Percentiles rank a stretch among this genome's conserved stretches.
These are phyloP conservation scores for Clonostachys rosea DNA, from an alignment of 2,329 filamentous ascomycete genomes.

Conservation along the genomic window DNA sequence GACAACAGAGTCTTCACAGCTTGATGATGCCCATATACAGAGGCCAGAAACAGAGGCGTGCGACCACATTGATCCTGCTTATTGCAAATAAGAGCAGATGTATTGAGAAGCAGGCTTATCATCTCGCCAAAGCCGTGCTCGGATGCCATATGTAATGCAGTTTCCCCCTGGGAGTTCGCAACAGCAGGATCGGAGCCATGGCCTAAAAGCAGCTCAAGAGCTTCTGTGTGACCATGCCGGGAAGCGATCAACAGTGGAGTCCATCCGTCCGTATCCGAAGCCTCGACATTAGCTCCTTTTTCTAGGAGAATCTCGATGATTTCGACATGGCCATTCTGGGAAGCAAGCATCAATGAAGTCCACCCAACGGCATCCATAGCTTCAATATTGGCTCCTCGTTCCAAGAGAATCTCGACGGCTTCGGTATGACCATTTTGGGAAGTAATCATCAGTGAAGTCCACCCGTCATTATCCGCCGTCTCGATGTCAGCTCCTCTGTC, in stretches of 20 bases:
- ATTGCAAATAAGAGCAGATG: too few relatives aligned
- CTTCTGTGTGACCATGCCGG: too few relatives aligned
- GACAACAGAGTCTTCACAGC: too few relatives aligned
- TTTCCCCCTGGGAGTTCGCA: too few relatives aligned
- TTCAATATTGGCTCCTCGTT: not conserved
- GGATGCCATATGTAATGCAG: too few relatives aligned
- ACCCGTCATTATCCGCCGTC: not conserved
- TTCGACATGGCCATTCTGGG: slow-evolving; percentile 1
- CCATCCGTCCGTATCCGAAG: not conserved
- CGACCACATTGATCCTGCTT: too few relatives aligned
- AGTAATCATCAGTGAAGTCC: not conserved
- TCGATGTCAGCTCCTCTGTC: not conserved
- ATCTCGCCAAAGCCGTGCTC: too few relatives aligned
- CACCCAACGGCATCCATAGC: not conserved
- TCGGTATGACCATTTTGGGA: not conserved
- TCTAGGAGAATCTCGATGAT: slow-evolving; percentile 1
- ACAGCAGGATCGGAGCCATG: too few relatives aligned
- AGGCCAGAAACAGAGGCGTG: too few relatives aligned
- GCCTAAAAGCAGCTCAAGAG: too few relatives aligned
- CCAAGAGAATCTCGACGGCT: not conserved
- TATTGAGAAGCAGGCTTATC: too few relatives aligned
- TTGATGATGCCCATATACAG: too few relatives aligned
- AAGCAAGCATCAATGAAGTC: slow-evolving; percentile 1
- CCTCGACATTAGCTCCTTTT: not conserved
- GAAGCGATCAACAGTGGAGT: not conserved